Evolutionary conservation across 306 rosid species (phyloP).

Genomic region (Pterocarpus macrocarpus): DNA sequence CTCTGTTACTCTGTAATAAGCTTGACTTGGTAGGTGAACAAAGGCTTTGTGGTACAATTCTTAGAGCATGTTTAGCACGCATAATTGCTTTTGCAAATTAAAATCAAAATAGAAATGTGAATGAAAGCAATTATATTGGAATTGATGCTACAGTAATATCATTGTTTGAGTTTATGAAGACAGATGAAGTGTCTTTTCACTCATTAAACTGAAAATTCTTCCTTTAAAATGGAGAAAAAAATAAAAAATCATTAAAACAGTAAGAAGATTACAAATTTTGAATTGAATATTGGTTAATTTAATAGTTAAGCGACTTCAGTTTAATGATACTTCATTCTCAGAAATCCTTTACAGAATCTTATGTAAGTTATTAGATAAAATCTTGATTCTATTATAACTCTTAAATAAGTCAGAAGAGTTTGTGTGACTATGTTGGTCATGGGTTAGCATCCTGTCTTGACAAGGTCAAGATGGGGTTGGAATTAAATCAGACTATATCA

Average conservation of each 20-base stretch:
- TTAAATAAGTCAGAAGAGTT: too few relatives aligned
- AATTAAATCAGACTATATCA: too few relatives aligned
- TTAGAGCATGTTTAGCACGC: background rate
- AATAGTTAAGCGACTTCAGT: background rate
- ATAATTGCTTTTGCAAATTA: background rate
- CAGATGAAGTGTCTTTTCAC: background rate
- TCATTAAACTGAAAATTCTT: background rate
- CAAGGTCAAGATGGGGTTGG: too few relatives aligned
- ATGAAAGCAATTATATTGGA: slow-evolving; percentile 2
- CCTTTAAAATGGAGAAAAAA: background rate
- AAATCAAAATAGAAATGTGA: background rate
- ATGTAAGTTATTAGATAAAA: background rate
- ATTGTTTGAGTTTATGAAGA: background rate
- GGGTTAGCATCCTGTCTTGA: too few relatives aligned
- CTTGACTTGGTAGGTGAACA: background rate
- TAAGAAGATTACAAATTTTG: too few relatives aligned
- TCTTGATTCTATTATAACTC: background rate
- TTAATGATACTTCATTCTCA: background rate
- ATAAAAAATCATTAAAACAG: background rate
- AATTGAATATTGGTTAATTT: background rate
- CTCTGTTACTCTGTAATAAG: background rate
- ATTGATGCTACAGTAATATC: background rate
- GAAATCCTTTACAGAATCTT: background rate
- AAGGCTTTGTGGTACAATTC: background rate
- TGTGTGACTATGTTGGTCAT: too few relatives aligned